A percentile compares a stretch with the other conserved stretches of the same genome.
phyloP scores from a whole-genome alignment of 2,329 filamentous ascomycete species.

The Sclerotinia borealis region DNA sequence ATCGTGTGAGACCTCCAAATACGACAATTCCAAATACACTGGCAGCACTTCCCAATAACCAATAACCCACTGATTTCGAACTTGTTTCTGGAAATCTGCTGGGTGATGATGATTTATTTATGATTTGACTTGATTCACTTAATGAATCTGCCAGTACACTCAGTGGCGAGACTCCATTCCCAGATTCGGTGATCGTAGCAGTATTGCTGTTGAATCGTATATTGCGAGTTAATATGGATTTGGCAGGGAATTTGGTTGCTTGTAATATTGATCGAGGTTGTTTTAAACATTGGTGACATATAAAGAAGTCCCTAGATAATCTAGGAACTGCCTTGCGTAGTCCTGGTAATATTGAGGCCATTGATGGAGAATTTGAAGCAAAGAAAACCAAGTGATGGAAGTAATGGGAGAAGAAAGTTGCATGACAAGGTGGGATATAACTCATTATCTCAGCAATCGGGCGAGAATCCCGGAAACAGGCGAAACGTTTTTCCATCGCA shows the following conservation, averaged over 20 bases:
- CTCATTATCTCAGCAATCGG: neutral
- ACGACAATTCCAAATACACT: slow-evolving; percentile 97
- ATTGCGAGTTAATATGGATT: slow-evolving; percentile 19
- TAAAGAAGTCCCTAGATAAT: slow-evolving; percentile 29
- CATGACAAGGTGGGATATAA: neutral
- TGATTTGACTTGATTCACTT: slow-evolving; percentile 21
- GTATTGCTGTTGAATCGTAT: slow-evolving; percentile 31
- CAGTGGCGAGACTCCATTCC: slow-evolving; percentile 19
- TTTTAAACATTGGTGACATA: slow-evolving; percentile 30
- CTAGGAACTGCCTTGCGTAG: slow-evolving; percentile 27
- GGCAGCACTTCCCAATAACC: slow-evolving; percentile 83
- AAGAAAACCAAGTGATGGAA: neutral
- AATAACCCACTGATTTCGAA: slow-evolving; percentile 77
- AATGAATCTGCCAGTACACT: slow-evolving; percentile 5
- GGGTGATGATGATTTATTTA: slow-evolving; percentile 10
- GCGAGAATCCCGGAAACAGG: neutral
- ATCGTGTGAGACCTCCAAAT: slow-evolving; percentile 83
- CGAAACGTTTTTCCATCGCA: neutral
- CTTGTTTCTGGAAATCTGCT: slow-evolving; percentile 45
- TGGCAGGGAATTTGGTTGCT: slow-evolving; percentile 18
- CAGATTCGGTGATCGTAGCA: slow-evolving; percentile 9
- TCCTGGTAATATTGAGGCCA: slow-evolving; percentile 31
- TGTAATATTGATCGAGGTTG: slow-evolving; percentile 13
- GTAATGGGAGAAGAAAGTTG: neutral
- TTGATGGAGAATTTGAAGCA: slow-evolving; percentile 14